A percentile compares a stretch with the other conserved stretches of the same genome.
Conservation (phyloP, 1,139 yeast species). For the Pneumocystis sp. region DNA sequence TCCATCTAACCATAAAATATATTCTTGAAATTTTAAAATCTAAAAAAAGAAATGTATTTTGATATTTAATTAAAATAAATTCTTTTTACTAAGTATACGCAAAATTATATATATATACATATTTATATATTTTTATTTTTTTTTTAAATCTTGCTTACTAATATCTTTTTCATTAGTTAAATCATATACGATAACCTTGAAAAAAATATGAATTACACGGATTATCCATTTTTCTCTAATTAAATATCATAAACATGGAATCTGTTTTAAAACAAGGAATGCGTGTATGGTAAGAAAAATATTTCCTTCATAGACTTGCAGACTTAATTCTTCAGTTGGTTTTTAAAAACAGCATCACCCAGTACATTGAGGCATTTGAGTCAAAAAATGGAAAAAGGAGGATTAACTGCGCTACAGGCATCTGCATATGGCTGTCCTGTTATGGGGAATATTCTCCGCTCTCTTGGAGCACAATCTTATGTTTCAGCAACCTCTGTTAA, state of each 20-base stretch:
- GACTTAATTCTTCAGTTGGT: conserved; percentile 38
- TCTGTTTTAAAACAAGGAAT: conserved; percentile 62
- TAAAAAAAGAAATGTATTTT: no score
- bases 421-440: conserved; percentile 76
- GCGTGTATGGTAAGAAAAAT: conserved; percentile 31
- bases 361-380: conserved; percentile 43
- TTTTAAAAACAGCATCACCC: conserved; percentile 51
- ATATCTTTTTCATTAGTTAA: not conserved
- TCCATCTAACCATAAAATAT: no score
- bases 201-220: not conserved
- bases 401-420: conserved; percentile 32
- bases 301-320: not conserved
- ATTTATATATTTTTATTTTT: no score
- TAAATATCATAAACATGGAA: conserved; percentile 40
- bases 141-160: not conserved
- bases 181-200: not conserved
- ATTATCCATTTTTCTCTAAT: not conserved
- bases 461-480: conserved; percentile 28
- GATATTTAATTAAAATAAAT: no score
- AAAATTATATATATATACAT: no score
- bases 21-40: no score
- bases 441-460: conserved; percentile 61
- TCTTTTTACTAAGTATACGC: no score
- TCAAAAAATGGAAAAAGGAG: conserved; percentile 22
- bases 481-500: conserved; percentile 42